Percentiles rank a stretch among this genome's conserved stretches.
These are phyloP conservation scores for Wickerhamia fluorescens DNA, from an alignment of 805 yeast genomes.

Conservation along the genomic window DNA sequence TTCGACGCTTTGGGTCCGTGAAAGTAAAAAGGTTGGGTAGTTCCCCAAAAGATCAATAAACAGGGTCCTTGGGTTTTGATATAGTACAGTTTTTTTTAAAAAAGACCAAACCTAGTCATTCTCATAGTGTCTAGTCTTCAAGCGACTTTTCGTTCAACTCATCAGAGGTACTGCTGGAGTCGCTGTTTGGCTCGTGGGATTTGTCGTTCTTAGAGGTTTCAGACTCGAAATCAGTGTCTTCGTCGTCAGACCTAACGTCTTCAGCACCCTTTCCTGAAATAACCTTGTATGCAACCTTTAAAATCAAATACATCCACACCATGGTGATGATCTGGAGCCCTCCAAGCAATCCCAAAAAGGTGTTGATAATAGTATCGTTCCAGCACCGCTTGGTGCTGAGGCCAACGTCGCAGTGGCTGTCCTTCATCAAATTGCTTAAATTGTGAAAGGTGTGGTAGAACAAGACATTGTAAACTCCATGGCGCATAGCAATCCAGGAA, in stretches of 20 bases:
- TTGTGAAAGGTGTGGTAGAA: constrained; percentile 50
- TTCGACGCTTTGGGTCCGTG: too few relatives aligned
- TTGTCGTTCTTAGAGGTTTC: constrained; percentile 2
- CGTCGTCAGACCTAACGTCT: constrained; percentile 80
- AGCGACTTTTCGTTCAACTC: too few relatives aligned
- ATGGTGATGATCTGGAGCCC: constrained; percentile 60
- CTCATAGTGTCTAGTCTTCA: neutral
- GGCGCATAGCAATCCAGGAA: constrained; percentile 67
- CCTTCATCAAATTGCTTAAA: constrained; percentile 35
- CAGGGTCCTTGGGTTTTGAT: too few relatives aligned
- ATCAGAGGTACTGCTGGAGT: constrained; percentile 1
- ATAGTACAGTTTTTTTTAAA: too few relatives aligned
- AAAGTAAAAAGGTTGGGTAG: too few relatives aligned
- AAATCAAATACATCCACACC: constrained; percentile 71
- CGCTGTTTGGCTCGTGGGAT: too few relatives aligned
- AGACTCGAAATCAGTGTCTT: constrained; percentile 39
- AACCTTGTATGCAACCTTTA: constrained; percentile 64
- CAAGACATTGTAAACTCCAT: constrained; percentile 63
- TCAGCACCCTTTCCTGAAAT: constrained; percentile 72
- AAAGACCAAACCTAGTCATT: neutral
- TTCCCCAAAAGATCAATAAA: too few relatives aligned
- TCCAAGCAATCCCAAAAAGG: constrained; percentile 50
- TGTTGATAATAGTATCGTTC: constrained; percentile 36
- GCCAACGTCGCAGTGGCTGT: constrained; percentile 8
- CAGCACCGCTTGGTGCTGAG: constrained; percentile 43